A percentile compares a stretch with the other conserved stretches of the same genome.
Conservation (phyloP, 2,329 filamentous ascomycete species). For the Septoria petroselini region DNA sequence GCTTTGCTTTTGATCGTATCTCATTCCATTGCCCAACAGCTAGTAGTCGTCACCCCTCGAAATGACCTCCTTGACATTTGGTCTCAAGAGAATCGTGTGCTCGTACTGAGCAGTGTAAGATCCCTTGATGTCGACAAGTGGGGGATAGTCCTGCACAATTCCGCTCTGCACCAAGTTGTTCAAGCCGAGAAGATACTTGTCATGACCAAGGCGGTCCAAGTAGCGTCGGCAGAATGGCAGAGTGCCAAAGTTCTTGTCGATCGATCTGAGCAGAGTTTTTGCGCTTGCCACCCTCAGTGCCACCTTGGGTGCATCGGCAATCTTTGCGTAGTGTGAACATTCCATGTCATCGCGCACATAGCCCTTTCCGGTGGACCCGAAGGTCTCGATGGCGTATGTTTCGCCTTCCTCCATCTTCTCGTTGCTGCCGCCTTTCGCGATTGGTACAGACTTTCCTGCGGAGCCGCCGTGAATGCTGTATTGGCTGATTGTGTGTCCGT, state of each 20-base stretch:
- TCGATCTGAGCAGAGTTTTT: conserved; percentile 56
- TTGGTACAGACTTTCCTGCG: conserved; percentile 54
- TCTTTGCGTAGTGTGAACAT: conserved; percentile 39
- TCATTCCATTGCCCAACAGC: conserved; percentile 2
- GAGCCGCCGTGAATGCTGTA: conserved; percentile 57
- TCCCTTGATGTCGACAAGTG: conserved; percentile 57
- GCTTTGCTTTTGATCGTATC: conserved; percentile 1
- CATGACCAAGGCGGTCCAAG: conserved; percentile 60
- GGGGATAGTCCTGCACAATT: conserved; percentile 56
- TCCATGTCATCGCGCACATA: conserved; percentile 48
- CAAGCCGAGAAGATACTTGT: conserved; percentile 59
- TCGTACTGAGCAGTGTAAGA: conserved; percentile 65
- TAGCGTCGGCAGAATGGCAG: conserved; percentile 62
- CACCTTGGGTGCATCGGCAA: conserved; percentile 39
- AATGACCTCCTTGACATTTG: conserved; percentile 44
- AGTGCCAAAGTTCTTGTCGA: conserved; percentile 61
- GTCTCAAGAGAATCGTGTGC: conserved; percentile 48
- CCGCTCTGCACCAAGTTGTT: conserved; percentile 57
- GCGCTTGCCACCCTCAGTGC: conserved; percentile 51
- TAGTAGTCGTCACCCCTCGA: conserved; percentile 42
- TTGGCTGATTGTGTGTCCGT: conserved; percentile 54
- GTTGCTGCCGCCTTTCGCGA: conserved; percentile 50
- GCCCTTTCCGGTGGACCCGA: conserved; percentile 55
- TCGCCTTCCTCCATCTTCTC: conserved; percentile 60
- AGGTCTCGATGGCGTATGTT: conserved; percentile 58